Evolutionary conservation across 768 basidiomycete genomes (phyloP).

Genomic region (Dentipellis fragilis): DNA sequence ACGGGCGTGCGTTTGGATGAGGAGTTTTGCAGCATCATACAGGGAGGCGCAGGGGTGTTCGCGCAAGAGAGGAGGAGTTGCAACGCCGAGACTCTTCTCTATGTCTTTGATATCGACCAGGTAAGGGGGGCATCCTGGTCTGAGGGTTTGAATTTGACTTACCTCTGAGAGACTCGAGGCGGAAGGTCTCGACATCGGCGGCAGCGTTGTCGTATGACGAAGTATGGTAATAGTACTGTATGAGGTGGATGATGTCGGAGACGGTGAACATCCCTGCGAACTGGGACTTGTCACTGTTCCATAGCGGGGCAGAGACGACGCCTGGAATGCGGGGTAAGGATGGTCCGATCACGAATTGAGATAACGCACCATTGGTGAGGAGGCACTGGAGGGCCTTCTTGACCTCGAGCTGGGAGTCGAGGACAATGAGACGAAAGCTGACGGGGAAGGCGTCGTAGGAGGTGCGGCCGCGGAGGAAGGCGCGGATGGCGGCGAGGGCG

Average conservation of each 20-base stretch:
- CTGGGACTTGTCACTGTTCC: constrained; percentile 88
- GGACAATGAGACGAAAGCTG: constrained; percentile 90
- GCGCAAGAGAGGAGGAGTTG: constrained; percentile 78
- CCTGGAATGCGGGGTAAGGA: constrained; percentile 35
- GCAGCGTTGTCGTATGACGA: constrained; percentile 75
- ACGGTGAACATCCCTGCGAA: constrained; percentile 99
- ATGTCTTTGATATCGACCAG: constrained; percentile 54
- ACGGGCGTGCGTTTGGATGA: constrained; percentile 93
- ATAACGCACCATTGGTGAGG: constrained; percentile 56
- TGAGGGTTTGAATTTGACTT: constrained; percentile 14
- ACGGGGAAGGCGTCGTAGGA: constrained; percentile 97
- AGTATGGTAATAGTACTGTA: constrained; percentile 94
- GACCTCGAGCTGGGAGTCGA: constrained; percentile 92
- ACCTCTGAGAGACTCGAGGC: constrained; percentile 86
- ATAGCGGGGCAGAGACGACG: constrained; percentile 94
- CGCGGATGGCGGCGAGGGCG: constrained; percentile 61
- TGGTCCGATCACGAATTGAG: neutral
- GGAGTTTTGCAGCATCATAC: constrained; percentile 79
- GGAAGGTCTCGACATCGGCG: constrained; percentile 86
- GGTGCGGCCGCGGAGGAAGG: constrained; percentile 74
- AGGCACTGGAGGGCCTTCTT: constrained; percentile 90
- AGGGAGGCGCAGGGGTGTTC: constrained; percentile 85
- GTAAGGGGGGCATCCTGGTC: neutral
- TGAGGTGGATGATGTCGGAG: constrained; percentile 97
- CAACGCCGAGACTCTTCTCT: constrained; percentile 86